Percentiles rank a stretch among this genome's conserved stretches.
Conservation (phyloP, 2,329 filamentous ascomycete species). For the Botryotinia convoluta region DNA sequence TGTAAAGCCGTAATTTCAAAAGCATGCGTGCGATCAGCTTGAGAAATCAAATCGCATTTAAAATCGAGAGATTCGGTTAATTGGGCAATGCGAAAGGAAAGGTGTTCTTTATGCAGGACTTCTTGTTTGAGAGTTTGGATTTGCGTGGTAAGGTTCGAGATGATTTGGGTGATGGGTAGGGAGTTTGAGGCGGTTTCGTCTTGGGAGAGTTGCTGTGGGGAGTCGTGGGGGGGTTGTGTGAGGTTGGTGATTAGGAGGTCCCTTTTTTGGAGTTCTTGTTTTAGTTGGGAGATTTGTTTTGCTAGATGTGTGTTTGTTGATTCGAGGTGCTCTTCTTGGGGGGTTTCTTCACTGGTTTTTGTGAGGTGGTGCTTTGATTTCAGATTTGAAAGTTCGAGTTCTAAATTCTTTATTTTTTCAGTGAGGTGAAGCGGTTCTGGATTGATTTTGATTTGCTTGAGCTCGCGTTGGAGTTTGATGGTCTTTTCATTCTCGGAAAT, state of each 20-base stretch:
- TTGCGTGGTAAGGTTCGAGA: no score
- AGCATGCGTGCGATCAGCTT: rapidly evolving
- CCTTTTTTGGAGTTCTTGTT: no score
- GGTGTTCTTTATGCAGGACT: rapidly evolving
- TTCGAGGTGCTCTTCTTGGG: background rate
- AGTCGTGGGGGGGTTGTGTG: background rate
- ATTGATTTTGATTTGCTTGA: background rate
- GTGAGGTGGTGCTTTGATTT: no score
- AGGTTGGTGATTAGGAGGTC: background rate
- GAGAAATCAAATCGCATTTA: background rate
- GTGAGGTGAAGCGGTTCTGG: background rate
- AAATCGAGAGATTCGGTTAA: background rate
- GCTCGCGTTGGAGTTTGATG: background rate
- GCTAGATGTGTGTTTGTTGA: background rate
- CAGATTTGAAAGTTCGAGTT: background rate
- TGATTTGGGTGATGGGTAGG: background rate
- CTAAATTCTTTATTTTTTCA: background rate
- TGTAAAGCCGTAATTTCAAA: rapidly evolving
- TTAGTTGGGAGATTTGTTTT: background rate
- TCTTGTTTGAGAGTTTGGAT: background rate
- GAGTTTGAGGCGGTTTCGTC: background rate
- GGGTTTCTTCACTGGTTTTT: rapidly evolving
- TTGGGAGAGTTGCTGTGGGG: background rate
- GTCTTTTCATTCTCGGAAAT: background rate
- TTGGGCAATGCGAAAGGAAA: background rate